These are phyloP conservation scores for Orbilia oligospora DNA, from an alignment of 2,329 filamentous ascomycete species.

Conservation along the genomic window DNA sequence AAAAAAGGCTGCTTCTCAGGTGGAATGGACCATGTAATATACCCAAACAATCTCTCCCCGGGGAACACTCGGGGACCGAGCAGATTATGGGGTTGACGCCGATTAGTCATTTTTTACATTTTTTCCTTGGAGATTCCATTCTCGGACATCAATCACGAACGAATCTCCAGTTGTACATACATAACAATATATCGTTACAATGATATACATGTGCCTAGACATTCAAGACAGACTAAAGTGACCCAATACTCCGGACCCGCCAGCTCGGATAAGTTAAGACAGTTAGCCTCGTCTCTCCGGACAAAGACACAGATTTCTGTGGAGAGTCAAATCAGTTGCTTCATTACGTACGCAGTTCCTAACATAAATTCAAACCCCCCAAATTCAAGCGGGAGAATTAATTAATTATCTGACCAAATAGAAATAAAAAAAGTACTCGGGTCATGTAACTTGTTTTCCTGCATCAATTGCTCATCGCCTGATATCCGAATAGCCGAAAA, in stretches of 20 bases:
- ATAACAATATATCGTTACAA: constrained; percentile 25
- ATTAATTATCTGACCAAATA: too few species aligned
- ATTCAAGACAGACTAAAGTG: constrained; percentile 8
- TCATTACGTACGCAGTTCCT: constrained; percentile 19
- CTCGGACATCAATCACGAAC: constrained; percentile 19
- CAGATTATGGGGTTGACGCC: constrained; percentile 37
- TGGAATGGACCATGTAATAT: constrained; percentile 1
- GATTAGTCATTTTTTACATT: constrained; percentile 50
- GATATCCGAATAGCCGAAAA: constrained; percentile 41
- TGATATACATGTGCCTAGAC: neutral
- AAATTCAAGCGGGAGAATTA: neutral
- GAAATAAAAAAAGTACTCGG: neutral
- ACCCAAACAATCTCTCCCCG: neutral
- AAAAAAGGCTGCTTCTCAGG: constrained; percentile 11
- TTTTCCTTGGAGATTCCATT: constrained; percentile 17
- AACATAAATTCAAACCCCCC: constrained; percentile 3
- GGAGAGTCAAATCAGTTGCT: constrained; percentile 3
- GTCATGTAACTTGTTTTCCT: neutral
- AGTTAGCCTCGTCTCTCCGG: constrained; percentile 12
- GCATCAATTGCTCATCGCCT: constrained; percentile 30
- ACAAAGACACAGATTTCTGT: neutral
- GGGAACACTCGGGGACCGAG: constrained; percentile 28
- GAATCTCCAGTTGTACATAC: constrained; percentile 38
- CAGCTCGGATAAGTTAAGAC: constrained; percentile 30
- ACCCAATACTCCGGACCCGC: constrained; percentile 30